Conservation (phyloP, 2,329 filamentous ascomycete species). For the Cercospora berteroae region DNA sequence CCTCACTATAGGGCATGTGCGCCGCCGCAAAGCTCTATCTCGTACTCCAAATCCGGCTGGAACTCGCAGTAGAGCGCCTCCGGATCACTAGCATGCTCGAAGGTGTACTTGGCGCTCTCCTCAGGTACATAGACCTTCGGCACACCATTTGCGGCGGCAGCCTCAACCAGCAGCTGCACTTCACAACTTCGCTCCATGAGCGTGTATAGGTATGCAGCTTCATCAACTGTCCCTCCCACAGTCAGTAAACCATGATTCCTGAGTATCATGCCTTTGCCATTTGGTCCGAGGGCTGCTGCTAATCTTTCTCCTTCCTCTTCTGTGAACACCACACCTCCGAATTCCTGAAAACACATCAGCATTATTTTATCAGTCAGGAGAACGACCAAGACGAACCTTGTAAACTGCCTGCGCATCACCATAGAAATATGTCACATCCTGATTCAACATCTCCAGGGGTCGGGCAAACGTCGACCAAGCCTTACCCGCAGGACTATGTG, state of each 20-base stretch:
- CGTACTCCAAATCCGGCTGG: conserved; percentile 51
- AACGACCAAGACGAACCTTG: conserved; percentile 21
- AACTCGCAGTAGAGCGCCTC: conserved; percentile 54
- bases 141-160: conserved; percentile 57
- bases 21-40: conserved; percentile 31
- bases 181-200: conserved; percentile 67
- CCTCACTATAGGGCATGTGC: conserved; percentile 24
- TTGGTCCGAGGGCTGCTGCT: conserved; percentile 60
- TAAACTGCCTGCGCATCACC: conserved; percentile 64
- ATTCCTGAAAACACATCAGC: conserved; percentile 43
- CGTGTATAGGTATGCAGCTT: conserved; percentile 69
- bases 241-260: conserved; percentile 72
- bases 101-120: conserved; percentile 56
- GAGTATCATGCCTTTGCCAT: conserved; percentile 63
- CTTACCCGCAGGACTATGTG: conserved; percentile 64
- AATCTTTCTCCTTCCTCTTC: conserved; percentile 65
- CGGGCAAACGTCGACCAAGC: conserved; percentile 66
- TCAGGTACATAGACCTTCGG: conserved; percentile 56
- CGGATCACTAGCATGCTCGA: conserved; percentile 48
- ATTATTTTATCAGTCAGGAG: background rate
- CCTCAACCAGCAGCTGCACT: conserved; percentile 67
- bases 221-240: conserved; percentile 69
- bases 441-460: conserved; percentile 68
- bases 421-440: conserved; percentile 65
- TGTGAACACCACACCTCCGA: conserved; percentile 62